Percentiles rank a stretch among this genome's conserved stretches.
Evolutionary conservation across 2,329 filamentous ascomycete genomes (phyloP).

Genomic region (Claviceps digitariae): DNA sequence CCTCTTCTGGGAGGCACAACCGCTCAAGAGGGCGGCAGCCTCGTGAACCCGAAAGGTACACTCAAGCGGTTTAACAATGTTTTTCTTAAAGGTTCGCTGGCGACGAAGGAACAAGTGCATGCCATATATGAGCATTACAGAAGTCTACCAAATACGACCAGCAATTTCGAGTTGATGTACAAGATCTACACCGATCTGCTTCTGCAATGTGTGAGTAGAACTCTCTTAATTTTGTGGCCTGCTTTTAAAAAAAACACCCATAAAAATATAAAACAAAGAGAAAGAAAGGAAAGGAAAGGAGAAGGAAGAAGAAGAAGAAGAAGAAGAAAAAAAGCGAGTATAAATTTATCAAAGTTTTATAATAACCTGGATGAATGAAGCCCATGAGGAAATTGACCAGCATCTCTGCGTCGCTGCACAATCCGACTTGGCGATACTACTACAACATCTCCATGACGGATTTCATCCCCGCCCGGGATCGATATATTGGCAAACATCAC

Average conservation of each 20-base stretch:
- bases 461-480: constrained; percentile 9
- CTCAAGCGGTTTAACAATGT: constrained; percentile 10
- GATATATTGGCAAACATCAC: constrained; percentile 16
- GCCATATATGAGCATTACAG: constrained; percentile 10
- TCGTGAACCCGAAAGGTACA: constrained; percentile 12
- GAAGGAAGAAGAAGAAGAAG: too few species aligned
- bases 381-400: constrained; percentile 13
- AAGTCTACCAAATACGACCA: constrained; percentile 3
- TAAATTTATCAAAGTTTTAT: background rate
- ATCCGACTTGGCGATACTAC: constrained; percentile 15
- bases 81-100: constrained; percentile 8
- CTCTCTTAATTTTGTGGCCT: background rate
- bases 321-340: too few species aligned
- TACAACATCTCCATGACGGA: constrained; percentile 14
- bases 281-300: background rate
- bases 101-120: constrained; percentile 4
- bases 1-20: constrained; percentile 14
- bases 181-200: constrained; percentile 16
- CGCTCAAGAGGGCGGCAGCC: constrained; percentile 11
- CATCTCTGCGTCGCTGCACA: constrained; percentile 8
- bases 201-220: constrained; percentile 14
- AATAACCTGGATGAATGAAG: constrained; percentile 6
- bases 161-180: constrained; percentile 13
- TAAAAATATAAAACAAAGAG: background rate
- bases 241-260: background rate